Evolutionary conservation across 352 stramenopile genomes (phyloP), one percentile per base, ranked within the genome.

Genomic region (Pythium coloratum): DNA sequence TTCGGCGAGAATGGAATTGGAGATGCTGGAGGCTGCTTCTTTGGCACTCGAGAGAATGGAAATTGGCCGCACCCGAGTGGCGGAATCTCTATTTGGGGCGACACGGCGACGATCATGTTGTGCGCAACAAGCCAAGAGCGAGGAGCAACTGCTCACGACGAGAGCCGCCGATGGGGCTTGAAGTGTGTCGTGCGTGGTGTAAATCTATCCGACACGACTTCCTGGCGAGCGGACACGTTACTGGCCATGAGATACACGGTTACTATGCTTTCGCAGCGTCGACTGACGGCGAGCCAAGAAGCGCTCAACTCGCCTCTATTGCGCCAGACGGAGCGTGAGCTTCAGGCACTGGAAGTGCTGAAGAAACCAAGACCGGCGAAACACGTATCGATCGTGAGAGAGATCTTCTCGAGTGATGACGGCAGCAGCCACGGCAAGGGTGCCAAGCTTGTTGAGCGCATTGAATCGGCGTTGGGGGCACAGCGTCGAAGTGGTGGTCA

Each of bases 71-170:
- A 66, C 10, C 4, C 14, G 16, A 72, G 72, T 16, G 62, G 70
- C 55, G 81, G 82, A 0, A 76, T 91, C 32, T 78, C 80, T 12
- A 65, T 93, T 16, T 74, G 80, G 40, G 84, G 84, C 26, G 81
- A 91, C 61, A 88, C 77, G 12, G 82, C 72, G 18, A 91, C 80
- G 14, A 69, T 93, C 16, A 90, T 89, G 74, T 53, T 93, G 0
- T 91, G 82, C 26, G 71, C 76, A 1, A 88, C 82, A 57, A 82
- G 78, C n/a, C 84, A 91, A 73, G 59, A 73, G 55, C 77, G 80
- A 3, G 76, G 75, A 55, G 64, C 67, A 20, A 46, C 55, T 18
- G 64, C 24, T 34, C 59, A 72, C 3, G 76, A 75, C 28, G 79
- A 89, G n/a, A 81, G 72, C 50, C 66, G 71, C 28, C 70, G 71